A percentile compares a stretch with the other conserved stretches of the same genome.
These are phyloP conservation scores for Colletotrichum acutatum DNA, from an alignment of 2,329 filamentous ascomycete species.

Conservation along the genomic window DNA sequence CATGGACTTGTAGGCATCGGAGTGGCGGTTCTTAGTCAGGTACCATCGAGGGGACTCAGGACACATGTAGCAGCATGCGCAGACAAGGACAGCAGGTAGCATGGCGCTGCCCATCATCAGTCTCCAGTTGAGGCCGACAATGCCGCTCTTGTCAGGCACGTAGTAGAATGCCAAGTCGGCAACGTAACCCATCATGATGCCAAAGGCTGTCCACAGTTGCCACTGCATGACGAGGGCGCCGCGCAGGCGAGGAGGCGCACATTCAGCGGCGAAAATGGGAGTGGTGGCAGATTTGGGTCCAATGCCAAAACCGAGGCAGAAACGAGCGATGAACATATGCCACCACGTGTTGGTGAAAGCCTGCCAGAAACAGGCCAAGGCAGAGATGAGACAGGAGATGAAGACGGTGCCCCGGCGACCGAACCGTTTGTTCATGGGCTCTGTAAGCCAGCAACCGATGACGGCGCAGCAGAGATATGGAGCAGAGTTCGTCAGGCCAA, in stretches of 20 bases:
- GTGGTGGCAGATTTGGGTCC: constrained; percentile 78
- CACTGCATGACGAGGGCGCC: constrained; percentile 80
- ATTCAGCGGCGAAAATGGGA: constrained; percentile 76
- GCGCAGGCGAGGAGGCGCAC: constrained; percentile 70
- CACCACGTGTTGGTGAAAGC: constrained; percentile 63
- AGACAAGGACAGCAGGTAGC: constrained; percentile 68
- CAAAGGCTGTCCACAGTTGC: constrained; percentile 68
- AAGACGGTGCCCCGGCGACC: constrained; percentile 79
- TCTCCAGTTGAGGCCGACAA: constrained; percentile 72
- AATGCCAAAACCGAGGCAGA: constrained; percentile 76
- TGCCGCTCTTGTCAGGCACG: constrained; percentile 58
- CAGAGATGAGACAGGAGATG: constrained; percentile 72
- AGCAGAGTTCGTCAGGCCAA: constrained; percentile 70
- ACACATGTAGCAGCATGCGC: constrained; percentile 61
- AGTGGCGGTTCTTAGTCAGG: constrained; percentile 58
- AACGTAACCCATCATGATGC: constrained; percentile 68
- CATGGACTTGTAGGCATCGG: constrained; percentile 59
- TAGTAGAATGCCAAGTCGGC: constrained; percentile 71
- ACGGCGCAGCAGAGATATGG: constrained; percentile 76
- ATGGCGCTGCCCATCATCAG: constrained; percentile 77
- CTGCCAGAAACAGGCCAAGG: constrained; percentile 63
- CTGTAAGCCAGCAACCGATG: constrained; percentile 78
- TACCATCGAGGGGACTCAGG: constrained; percentile 64
- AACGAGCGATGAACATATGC: constrained; percentile 76
- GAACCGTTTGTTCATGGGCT: constrained; percentile 76